Evolutionary conservation across 2,329 filamentous ascomycete genomes (phyloP).

Genomic region (Talaromyces marneffei): DNA sequence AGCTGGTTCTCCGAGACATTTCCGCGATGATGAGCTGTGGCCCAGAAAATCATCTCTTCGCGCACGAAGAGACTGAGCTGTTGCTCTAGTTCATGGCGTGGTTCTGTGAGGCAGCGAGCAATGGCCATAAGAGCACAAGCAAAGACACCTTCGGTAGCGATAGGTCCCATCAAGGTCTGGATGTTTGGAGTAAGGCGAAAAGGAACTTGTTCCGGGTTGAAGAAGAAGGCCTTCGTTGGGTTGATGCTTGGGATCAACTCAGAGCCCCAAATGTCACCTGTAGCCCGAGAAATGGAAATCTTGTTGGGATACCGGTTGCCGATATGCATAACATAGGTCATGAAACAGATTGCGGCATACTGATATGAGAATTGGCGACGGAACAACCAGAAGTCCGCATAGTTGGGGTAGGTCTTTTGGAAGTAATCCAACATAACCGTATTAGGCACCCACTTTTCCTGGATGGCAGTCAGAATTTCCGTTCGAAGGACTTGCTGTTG

Average conservation of each 20-base stretch:
- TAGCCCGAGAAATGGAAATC: slow-evolving; percentile 79
- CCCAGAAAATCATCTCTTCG: slow-evolving; percentile 98
- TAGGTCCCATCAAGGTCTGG: slow-evolving; percentile 90
- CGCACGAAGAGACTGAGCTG: slow-evolving; percentile 90
- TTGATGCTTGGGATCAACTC: slow-evolving; percentile 91
- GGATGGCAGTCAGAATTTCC: slow-evolving; percentile 91
- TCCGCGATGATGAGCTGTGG: slow-evolving; percentile 68
- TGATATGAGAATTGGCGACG: slow-evolving; percentile 95
- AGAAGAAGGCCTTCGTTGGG: slow-evolving; percentile 76
- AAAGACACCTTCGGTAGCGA: slow-evolving; percentile 94
- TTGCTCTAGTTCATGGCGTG: slow-evolving; percentile 77
- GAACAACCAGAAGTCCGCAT: slow-evolving; percentile 97
- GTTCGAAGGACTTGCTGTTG: slow-evolving; percentile 67
- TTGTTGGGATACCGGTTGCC: slow-evolving; percentile 93
- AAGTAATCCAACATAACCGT: slow-evolving; percentile 83
- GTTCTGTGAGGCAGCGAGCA: slow-evolving; percentile 85
- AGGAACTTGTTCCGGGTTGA: slow-evolving; percentile 90
- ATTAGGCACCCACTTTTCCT: slow-evolving; percentile 84
- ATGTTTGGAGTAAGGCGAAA: slow-evolving; percentile 97
- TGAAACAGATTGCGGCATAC: slow-evolving; percentile 88
- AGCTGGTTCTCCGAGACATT: slow-evolving; percentile 62
- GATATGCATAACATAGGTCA: slow-evolving; percentile 98
- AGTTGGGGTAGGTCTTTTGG: slow-evolving; percentile 78
- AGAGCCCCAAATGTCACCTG: slow-evolving; percentile 92
- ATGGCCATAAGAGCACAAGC: slow-evolving; percentile 95